These are phyloP conservation scores for Nicotiana noctiflora DNA, from an alignment of 257 asterid species.

Conservation along the genomic window DNA sequence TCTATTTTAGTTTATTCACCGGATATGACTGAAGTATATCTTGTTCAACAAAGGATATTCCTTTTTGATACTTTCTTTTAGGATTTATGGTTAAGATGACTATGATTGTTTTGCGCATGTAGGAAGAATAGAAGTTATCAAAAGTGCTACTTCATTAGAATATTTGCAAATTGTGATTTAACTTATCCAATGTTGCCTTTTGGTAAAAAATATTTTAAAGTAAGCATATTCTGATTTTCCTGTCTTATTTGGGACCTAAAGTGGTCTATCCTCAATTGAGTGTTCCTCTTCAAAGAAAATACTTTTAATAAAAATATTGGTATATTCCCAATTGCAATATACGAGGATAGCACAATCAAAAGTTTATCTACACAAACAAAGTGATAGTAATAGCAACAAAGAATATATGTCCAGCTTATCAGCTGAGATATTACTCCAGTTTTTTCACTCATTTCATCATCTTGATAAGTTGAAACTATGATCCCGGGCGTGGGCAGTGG, in stretches of 20 bases:
- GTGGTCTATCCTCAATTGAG: not conserved
- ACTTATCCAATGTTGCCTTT: not conserved
- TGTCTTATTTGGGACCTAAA: not conserved
- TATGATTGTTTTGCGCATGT: not conserved
- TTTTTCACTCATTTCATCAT: no score
- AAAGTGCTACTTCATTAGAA: not conserved
- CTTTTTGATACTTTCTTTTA: not conserved
- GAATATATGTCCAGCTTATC: no score
- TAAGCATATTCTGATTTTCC: not conserved
- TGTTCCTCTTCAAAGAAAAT: not conserved
- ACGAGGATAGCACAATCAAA: no score
- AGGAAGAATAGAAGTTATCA: not conserved
- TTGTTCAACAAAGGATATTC: not conserved
- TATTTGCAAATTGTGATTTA: not conserved
- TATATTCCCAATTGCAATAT: no score
- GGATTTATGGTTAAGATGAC: not conserved
- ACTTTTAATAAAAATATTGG: not conserved
- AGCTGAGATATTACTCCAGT: no score
- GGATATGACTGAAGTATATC: not conserved
- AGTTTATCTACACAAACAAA: not conserved
- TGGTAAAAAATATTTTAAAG: no score
- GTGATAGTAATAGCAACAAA: not conserved
- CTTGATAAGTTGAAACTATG: no score
- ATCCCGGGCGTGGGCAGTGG: no score
- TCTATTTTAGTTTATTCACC: not conserved